A percentile compares a stretch with the other conserved stretches of the same genome.
Conservation (phyloP, 1,284 basidiomycete genomes). For the Athelia sp. region DNA sequence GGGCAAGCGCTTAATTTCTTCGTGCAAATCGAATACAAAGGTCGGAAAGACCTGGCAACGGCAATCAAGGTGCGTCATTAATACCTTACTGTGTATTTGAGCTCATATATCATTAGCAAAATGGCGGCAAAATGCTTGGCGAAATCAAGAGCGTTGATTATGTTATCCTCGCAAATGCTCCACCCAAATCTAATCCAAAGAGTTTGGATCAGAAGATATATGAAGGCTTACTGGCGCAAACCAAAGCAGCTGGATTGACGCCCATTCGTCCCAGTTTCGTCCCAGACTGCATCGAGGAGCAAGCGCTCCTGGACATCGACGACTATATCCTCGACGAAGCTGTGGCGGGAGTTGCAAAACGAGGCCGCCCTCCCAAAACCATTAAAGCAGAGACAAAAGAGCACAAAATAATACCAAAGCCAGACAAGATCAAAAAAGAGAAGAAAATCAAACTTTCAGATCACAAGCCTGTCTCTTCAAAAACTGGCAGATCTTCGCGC, state of each 20-base stretch:
- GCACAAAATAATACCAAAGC: background rate
- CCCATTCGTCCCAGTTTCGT: background rate
- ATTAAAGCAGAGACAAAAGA: background rate
- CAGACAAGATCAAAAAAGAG: background rate
- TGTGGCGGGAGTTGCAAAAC: background rate
- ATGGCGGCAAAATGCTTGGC: slow-evolving; percentile 1
- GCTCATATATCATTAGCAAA: background rate
- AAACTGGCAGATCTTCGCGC: background rate
- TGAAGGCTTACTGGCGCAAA: background rate
- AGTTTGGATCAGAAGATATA: no score
- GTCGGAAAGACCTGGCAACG: slow-evolving; percentile 39
- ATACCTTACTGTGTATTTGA: background rate
- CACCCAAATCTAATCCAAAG: background rate
- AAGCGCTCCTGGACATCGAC: background rate
- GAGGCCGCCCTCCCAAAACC: background rate
- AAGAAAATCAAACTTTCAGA: background rate
- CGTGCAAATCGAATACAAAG: slow-evolving; percentile 50
- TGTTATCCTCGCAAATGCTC: background rate
- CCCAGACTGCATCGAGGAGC: background rate
- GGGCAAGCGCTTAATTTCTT: slow-evolving; percentile 45
- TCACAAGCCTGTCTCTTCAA: background rate
- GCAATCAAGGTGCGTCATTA: slow-evolving; percentile 46
- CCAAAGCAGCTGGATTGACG: background rate
- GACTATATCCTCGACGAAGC: background rate
- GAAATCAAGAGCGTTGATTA: background rate